Base-by-base conservation (phyloP, 1,139 yeast genomes). In the Sugiyamaella japonica region DNA sequence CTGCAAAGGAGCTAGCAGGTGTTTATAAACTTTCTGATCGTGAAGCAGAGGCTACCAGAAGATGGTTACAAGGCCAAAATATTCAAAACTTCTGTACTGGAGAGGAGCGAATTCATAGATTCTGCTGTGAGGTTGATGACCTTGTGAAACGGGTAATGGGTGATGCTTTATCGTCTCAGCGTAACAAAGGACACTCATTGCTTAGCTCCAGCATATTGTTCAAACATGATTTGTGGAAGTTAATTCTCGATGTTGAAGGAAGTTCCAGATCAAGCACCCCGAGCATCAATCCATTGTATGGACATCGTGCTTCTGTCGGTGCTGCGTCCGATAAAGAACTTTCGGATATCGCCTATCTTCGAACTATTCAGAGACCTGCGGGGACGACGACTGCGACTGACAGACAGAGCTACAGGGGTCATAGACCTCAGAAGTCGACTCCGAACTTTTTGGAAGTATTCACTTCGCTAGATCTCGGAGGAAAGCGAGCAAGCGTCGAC, bases 31-130 rank as follows among this genome's bases (percentile, higher is more conserved):
- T 72, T 10, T 64, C 68, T 9, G 75, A 72, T 56, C 62, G 69
- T 25, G 75, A 72, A 47, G 66, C 72, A 3, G 73, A 69, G 15
- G 59, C 66, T 0, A 70, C 73, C 5, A 57, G 59, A 32, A 59
- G 63, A 34, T 72, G 70, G 69, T 61, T 72, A 46, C 61, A 66
- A 16, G 68, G 68, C 7, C 68, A 67, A 54, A 62, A 66, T 7
- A 67, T 70, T 32, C 73, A 70, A 50, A 71, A 70, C 53, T 63
- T 71, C 43, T 68, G 74, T 46, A 63, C 63, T 6, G 71, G 73
- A 10, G 75, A 72, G 52, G 75, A 72, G 55, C 58, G 66, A 13
- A 65, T 71, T 39, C 75, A 70, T 48, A 54, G 75, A 9, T 72
- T 68, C 43, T 65, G 67, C 42, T 70, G 71, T 42, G 75, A 72